Percentiles rank a stretch among this genome's conserved stretches.
Conservation (phyloP, 306 rosid genomes). For the Rosa lucieae region DNA sequence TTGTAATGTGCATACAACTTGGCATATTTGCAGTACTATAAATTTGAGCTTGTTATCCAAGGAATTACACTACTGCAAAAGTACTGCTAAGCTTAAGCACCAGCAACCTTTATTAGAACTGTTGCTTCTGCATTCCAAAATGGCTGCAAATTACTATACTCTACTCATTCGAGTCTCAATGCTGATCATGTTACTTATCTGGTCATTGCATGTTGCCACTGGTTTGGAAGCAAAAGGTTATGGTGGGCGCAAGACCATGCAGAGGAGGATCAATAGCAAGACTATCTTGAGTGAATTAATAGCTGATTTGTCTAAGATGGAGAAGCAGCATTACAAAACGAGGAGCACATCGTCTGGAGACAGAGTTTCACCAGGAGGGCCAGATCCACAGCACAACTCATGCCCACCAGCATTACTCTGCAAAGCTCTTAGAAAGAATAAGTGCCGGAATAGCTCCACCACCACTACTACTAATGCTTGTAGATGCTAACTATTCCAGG, state of each 20-base stretch:
- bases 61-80: neutral
- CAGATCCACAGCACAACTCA: neutral
- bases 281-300: constrained; percentile 9
- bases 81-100: neutral
- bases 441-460: neutral
- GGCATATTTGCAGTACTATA: constrained; percentile 6
- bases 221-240: constrained; percentile 8
- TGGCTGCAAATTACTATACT: neutral
- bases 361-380: constrained; percentile 17
- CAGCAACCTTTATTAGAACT: neutral
- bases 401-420: neutral
- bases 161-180: neutral
- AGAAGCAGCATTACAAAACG: neutral
- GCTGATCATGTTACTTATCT: constrained; percentile 21
- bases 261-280: constrained; percentile 3
- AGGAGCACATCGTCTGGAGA: neutral
- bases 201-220: constrained; percentile 3
- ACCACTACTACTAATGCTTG: neutral
- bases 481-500: neutral
- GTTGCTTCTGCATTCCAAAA: neutral
- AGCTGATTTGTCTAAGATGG: neutral
- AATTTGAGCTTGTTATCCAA: constrained; percentile 7
- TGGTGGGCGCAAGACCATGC: constrained; percentile 8
- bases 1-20: neutral
- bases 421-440: neutral